Evolutionary conservation across 176 grass and related monocot species (phyloP), one percentile per base, ranked within the genome.

Genomic region (Olyra latifolia): DNA sequence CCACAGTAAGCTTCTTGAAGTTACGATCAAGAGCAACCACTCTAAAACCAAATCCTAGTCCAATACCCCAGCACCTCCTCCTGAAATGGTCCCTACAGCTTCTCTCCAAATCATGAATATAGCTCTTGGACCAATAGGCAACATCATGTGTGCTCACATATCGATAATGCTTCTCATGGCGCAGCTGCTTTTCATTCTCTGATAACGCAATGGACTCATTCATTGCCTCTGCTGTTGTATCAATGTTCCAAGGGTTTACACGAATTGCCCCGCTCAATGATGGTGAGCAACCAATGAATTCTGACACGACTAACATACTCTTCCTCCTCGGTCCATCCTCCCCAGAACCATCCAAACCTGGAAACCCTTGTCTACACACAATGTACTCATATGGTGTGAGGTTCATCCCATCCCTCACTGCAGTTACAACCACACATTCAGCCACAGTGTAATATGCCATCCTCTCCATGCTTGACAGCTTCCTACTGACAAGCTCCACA

Each of bases 371-470:
- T 61, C 88, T 87, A 43, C 80, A 90, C 38, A 90, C 75, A 56
- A 90, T 87, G 70, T 90, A 90, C 56, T 90, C 88, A 15, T 90
- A 90, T n/a, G 88, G 88, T 25, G 88, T 87, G 43, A 90, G 68
- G 66, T 85, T 85, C 83, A 85, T 85, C 17, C 83, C 83, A 72
- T 85, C 83, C 66, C 83, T 85, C 44, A 90, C 62, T 19, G 88
- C 88, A 9, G 88, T 83, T 55, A 90, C 88, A 52, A 83, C 63
- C 0, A 87, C 84, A 68, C 88, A 90, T 46, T 90, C 88, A 0
- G 88, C 84, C 30, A 90, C 45, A 12, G 84, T 87, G 45, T 90
- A 87, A 52, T 83, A 90, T 41, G 88, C 80, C 55, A 87, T 87
- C 88, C 75, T 90, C 75, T 90, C 88, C 4, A 87, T 69, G n/a